Evolutionary conservation across 257 asterid genomes (phyloP), one percentile per base, ranked within the genome.

Genomic region (Dorcoceras hygrometricum): DNA sequence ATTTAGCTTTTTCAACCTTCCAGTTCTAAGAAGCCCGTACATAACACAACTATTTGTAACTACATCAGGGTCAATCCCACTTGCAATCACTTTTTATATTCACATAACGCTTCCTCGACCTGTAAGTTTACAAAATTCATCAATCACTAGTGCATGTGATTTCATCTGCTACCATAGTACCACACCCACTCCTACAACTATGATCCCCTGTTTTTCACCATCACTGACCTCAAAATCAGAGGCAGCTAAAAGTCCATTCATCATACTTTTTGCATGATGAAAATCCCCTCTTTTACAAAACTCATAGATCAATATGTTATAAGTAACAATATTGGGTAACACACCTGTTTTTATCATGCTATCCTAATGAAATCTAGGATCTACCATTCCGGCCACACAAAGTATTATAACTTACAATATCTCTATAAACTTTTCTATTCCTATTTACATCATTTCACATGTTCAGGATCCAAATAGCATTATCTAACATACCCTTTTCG

Each of bases 241-340:
- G 46, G 28, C 62, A 39, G 65, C 72, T 73, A 81, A 82, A 71
- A 85, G 80, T 70, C 77, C 82, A 63, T 81, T 87, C 89, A 88
- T 73, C 58, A 83, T 80, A 68, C 73, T 74, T 81, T 76, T 81
- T 18, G 90, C 97, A 69, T 81, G 74, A 67, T 73, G 88, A 79
- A 93, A 88, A 80, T 93, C 92, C 36, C 95, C 87, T 60, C 79
- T 73, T 77, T 73, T 79, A 55, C 95, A 84, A 28, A 83, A 93
- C 10, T 83, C 88, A 69, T 82, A 61, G 67, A 93, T 85, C 90
- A 93, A 67, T 63, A 84, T 90, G 79, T 90, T 90, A 72, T 81
- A 86, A 23, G 95, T 86, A 67, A 93, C 80, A 74, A 76, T 71
- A 59, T 93, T 95, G 34, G 95, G 88, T 20, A 25, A 62, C 16